Percentiles rank a stretch among this genome's conserved stretches.
phyloP scores from a whole-genome alignment of 2,329 filamentous ascomycete species.

The Cladosporium sphaerospermum region DNA sequence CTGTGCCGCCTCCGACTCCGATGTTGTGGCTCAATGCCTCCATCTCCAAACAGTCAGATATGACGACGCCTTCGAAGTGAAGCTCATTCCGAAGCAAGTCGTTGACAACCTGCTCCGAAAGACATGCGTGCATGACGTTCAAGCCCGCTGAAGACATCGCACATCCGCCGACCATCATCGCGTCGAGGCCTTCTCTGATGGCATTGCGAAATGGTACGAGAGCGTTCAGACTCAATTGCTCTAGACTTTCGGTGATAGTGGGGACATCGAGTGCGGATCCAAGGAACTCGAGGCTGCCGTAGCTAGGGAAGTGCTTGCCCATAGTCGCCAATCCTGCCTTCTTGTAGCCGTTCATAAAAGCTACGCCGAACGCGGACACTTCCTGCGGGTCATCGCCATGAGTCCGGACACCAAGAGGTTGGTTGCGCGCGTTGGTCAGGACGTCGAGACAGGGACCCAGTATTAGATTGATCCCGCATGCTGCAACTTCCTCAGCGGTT shows the following conservation, averaged over 20 bases:
- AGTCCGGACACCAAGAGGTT: conserved; percentile 82
- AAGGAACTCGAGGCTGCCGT: conserved; percentile 89
- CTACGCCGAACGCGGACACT: conserved; percentile 85
- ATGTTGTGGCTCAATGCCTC: conserved; percentile 92
- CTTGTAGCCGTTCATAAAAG: conserved; percentile 86
- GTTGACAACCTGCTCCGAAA: conserved; percentile 89
- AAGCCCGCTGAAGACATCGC: conserved; percentile 86
- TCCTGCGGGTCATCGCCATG: conserved; percentile 91
- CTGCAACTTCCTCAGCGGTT: conserved; percentile 84
- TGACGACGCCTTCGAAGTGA: conserved; percentile 83
- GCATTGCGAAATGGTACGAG: conserved; percentile 88
- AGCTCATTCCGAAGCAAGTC: conserved; percentile 82
- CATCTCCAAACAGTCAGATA: conserved; percentile 96
- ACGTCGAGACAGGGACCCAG: conserved; percentile 91
- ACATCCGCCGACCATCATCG: conserved; percentile 93
- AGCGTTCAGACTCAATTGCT: conserved; percentile 86
- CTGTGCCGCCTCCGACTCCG: conserved; percentile 90
- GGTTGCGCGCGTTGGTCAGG: conserved; percentile 83
- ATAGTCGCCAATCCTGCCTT: conserved; percentile 84
- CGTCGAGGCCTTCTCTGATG: conserved; percentile 77
- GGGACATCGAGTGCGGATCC: conserved; percentile 88
- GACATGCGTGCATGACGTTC: conserved; percentile 90
- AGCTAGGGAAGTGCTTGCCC: conserved; percentile 94
- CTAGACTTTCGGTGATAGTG: conserved; percentile 89
- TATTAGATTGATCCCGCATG: conserved; percentile 93